Evolutionary conservation across 2,329 filamentous ascomycete species (phyloP).

Genomic region (Cylindrodendrum hubeiense): DNA sequence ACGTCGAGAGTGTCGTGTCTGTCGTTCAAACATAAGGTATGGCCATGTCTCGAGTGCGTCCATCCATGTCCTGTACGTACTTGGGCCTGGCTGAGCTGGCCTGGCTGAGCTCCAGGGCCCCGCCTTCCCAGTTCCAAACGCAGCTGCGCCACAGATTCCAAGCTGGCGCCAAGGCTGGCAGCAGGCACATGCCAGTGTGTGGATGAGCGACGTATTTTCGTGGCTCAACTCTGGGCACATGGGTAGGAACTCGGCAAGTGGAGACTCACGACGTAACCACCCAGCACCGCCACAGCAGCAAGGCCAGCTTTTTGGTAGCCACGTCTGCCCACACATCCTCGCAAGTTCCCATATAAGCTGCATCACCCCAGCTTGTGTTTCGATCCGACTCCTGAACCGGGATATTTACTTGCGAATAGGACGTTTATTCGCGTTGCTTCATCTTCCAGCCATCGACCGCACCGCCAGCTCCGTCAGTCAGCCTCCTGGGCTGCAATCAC

Average conservation of each 20-base stretch:
- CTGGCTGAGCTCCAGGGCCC: slow-evolving; percentile 30
- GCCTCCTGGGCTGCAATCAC: slow-evolving; percentile 44
- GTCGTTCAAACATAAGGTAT: slow-evolving; percentile 6
- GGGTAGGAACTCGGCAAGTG: slow-evolving; percentile 33
- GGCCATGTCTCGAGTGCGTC: slow-evolving; percentile 28
- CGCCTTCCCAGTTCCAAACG: slow-evolving; percentile 21
- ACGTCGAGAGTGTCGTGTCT: slow-evolving; percentile 24
- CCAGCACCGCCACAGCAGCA: slow-evolving; percentile 40
- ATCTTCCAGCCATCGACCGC: neutral
- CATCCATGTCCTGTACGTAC: slow-evolving; percentile 17
- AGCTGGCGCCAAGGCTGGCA: slow-evolving; percentile 17
- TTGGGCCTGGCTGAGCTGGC: slow-evolving; percentile 25
- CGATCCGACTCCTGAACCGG: slow-evolving; percentile 19
- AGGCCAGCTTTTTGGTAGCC: slow-evolving; percentile 37
- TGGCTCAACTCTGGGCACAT: slow-evolving; percentile 20
- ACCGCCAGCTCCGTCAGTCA: slow-evolving; percentile 34
- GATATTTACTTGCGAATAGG: slow-evolving; percentile 3
- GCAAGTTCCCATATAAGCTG: slow-evolving; percentile 42
- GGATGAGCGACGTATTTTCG: slow-evolving; percentile 7
- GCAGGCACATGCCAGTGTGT: slow-evolving; percentile 29
- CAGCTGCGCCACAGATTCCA: slow-evolving; percentile 41
- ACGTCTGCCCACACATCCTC: slow-evolving; percentile 37
- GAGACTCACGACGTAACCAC: slow-evolving; percentile 43
- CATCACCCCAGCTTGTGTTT: slow-evolving; percentile 24
- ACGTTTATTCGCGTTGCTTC: slow-evolving; percentile 1